These are phyloP conservation scores for Fusarium kyushuense DNA, from an alignment of 2,329 filamentous ascomycete genomes.

Conservation along the genomic window DNA sequence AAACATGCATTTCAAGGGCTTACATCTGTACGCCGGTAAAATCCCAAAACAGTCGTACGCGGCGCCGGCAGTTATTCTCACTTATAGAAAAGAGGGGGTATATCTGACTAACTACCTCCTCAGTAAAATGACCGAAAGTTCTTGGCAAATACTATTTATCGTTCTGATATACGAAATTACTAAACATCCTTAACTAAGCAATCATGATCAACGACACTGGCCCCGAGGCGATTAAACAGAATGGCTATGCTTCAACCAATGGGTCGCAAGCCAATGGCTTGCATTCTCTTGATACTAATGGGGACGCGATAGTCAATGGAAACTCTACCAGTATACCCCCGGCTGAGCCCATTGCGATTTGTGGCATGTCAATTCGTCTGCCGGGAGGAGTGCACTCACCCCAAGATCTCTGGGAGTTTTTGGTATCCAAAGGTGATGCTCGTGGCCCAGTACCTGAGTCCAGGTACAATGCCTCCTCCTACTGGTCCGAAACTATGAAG, in stretches of 20 bases:
- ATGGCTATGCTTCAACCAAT: neutral
- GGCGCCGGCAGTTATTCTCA: neutral
- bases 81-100: neutral
- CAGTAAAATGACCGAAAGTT: neutral
- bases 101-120: neutral
- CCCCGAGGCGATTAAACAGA: neutral
- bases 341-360: slow-evolving; percentile 8
- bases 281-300: neutral
- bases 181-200: neutral
- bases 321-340: no score
- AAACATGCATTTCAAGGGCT: neutral
- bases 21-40: no score
- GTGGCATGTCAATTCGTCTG: slow-evolving; percentile 3
- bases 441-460: neutral
- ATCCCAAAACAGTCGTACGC: neutral
- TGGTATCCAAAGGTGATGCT: slow-evolving; percentile 2
- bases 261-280: neutral
- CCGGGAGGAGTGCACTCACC: neutral
- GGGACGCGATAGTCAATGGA: neutral
- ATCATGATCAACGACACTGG: neutral
- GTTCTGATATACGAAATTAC: neutral
- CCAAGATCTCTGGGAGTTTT: slow-evolving; percentile 1
- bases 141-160: neutral
- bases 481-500: neutral
- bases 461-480: neutral